A percentile compares a stretch with the other conserved stretches of the same genome.
Evolutionary conservation across 2,329 filamentous ascomycete species (phyloP).

Genomic region (Fusarium transvaalense): DNA sequence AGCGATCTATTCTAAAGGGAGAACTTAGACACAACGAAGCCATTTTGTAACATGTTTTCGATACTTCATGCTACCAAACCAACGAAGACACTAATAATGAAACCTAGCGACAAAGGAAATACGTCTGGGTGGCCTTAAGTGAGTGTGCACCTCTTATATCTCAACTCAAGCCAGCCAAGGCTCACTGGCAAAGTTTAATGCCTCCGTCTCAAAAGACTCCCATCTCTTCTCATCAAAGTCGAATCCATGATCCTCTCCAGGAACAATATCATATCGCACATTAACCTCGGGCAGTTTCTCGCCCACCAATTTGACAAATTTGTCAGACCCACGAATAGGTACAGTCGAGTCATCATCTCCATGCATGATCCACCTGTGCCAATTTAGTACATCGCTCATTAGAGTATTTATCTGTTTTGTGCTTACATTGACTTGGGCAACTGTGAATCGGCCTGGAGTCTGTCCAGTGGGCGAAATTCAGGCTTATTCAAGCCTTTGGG

Average conservation of each 20-base stretch:
- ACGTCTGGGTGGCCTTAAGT: too few relatives aligned
- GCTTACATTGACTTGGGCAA: slow-evolving; percentile 37
- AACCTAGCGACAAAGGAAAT: too few relatives aligned
- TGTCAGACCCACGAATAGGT: slow-evolving; percentile 5
- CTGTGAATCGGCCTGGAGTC: slow-evolving; percentile 27
- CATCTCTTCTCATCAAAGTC: slow-evolving; percentile 37
- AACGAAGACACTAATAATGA: too few relatives aligned
- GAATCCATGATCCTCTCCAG: slow-evolving; percentile 43
- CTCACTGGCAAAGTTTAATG: slow-evolving; percentile 33
- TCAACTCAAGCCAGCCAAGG: slow-evolving; percentile 21
- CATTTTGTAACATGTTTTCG: too few relatives aligned
- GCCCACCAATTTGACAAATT: slow-evolving; percentile 18
- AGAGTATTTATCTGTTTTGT: accelerated
- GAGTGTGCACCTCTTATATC: too few relatives aligned
- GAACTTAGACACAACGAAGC: too few relatives aligned
- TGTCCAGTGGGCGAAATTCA: slow-evolving; percentile 30
- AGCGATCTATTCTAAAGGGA: background rate
- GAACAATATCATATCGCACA: slow-evolving; percentile 33
- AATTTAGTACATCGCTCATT: background rate
- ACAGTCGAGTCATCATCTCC: slow-evolving; percentile 37
- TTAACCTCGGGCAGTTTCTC: slow-evolving; percentile 14
- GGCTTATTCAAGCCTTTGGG: slow-evolving; percentile 8
- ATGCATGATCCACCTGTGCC: slow-evolving; percentile 40
- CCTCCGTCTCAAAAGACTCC: slow-evolving; percentile 25
- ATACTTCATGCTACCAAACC: too few relatives aligned